A percentile compares a stretch with the other conserved stretches of the same genome.
Evolutionary conservation across 352 stramenopile species (phyloP).

Genomic region (Phytophthora sojae): DNA sequence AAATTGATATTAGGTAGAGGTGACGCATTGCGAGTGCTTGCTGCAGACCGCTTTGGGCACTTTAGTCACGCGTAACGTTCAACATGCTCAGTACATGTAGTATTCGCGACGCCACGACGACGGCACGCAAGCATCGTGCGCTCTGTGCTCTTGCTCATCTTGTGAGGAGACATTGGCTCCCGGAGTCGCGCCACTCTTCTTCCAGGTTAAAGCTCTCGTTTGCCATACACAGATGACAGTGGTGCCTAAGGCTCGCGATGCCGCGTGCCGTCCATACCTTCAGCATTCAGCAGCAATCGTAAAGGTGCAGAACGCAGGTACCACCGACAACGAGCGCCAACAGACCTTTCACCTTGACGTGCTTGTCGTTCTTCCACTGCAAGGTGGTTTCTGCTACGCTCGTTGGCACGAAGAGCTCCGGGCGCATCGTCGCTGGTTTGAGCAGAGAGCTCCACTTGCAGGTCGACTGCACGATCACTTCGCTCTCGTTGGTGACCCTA

Average conservation of each 20-base stretch:
- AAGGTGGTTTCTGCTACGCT: background rate
- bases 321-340: background rate
- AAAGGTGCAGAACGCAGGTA: too few species aligned
- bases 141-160: background rate
- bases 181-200: too few species aligned
- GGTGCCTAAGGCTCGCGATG: background rate
- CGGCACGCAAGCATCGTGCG: conserved; percentile 4
- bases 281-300: too few species aligned
- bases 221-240: background rate
- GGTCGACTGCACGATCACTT: background rate
- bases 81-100: background rate
- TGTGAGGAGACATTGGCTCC: background rate
- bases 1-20: conserved; percentile 25
- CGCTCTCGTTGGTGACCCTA: conserved; percentile 12
- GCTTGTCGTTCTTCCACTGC: too few species aligned
- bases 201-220: background rate
- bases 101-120: conserved; percentile 20
- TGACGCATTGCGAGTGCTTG: conserved; percentile 2
- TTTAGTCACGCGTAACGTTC: conserved; percentile 8
- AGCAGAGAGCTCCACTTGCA: background rate
- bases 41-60: conserved; percentile 2
- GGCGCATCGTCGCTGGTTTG: background rate
- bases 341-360: too few species aligned
- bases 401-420: conserved; percentile 5
- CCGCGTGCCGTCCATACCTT: too few species aligned